Base-by-base conservation (phyloP, 345 rosid species). In the Hibiscus trionum region DNA sequence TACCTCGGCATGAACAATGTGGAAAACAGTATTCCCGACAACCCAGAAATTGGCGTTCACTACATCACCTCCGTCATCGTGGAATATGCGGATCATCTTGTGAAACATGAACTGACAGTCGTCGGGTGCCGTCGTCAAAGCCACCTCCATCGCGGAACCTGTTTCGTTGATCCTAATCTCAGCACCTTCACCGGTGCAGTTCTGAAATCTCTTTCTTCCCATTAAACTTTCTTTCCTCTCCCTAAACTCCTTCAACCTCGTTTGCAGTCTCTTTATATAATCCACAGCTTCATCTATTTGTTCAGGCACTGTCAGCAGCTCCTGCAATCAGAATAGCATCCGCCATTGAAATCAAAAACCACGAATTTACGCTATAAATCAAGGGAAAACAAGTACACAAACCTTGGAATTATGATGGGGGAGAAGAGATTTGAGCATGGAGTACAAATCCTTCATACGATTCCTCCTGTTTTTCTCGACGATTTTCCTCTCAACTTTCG, bases 1-100 rank as follows among this genome's bases (percentile, higher is more conserved):
- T 74, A 85, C 88, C 91, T 83, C 74, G n/a, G 82, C 84, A 39
- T 80, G 89, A 33, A 85, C 63, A 7, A 71, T 42, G 33, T 84
- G 80, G 66, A 84, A 70, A 61, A 78, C 37, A 0, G 69, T 44
- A 33, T 73, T 57, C 1, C 78, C 86, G 4, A 69, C 66, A 4
- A 33, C 65, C 7, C 85, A 81, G 65, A 42, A 78, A 69, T 50
- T 88, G 21, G 84, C 86, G 61, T 57, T 80, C 0, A 71, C 75
- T 15, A 86, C 77, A 11, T 84, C 66, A 3, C 77, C 50, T 46
- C 50, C 4, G 0, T 2, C 50, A 3, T 46, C 50, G 2, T 46
- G 50, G 2, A 46, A 46, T 46, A 46, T 46, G 50, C 50, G 16
- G 50, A 46, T 46, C 50, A 46, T 11, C 50, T 46, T 4, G 2